Percentiles rank a stretch among this genome's conserved stretches.
Conservation (phyloP, 2,329 filamentous ascomycete species). For the Fusarium illudens region DNA sequence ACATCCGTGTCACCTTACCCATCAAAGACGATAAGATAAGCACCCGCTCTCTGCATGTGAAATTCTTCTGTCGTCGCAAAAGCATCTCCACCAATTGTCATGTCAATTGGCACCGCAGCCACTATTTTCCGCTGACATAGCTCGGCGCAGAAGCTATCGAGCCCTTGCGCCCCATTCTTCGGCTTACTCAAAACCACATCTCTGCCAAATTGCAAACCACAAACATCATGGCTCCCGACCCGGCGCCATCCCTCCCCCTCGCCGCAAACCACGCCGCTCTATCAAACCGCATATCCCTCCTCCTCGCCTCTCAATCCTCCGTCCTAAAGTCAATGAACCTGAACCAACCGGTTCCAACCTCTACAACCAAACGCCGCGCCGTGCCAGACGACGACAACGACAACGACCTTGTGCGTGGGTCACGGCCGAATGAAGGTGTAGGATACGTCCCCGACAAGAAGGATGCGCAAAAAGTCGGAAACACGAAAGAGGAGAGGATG, state of each 20-base stretch:
- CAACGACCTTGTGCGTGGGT: constrained; percentile 37
- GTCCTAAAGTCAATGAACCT: constrained; percentile 46
- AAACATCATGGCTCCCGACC: constrained; percentile 35
- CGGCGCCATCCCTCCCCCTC: constrained; percentile 45
- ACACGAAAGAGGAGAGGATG: constrained; percentile 42
- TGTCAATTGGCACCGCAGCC: too few species aligned
- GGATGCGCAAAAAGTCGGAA: constrained; percentile 33
- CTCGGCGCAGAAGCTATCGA: too few species aligned
- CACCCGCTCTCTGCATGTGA: constrained; percentile 34
- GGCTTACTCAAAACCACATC: background rate
- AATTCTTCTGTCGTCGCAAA: constrained; percentile 29
- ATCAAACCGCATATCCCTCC: constrained; percentile 54
- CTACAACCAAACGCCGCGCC: background rate
- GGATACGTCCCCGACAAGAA: constrained; percentile 49
- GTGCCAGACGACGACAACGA: constrained; percentile 35
- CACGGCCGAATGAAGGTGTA: constrained; percentile 51
- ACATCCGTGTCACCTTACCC: background rate
- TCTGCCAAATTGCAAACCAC: background rate
- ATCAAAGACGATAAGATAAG: constrained; percentile 36
- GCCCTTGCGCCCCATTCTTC: too few species aligned
- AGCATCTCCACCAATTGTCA: constrained; percentile 29
- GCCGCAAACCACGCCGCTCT: constrained; percentile 50
- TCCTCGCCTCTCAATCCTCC: constrained; percentile 47
- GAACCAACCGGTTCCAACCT: constrained; percentile 24
- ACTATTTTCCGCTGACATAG: too few species aligned